Base-by-base conservation (phyloP, 2,329 filamentous ascomycete genomes). In the Diaporthe longicolla region DNA sequence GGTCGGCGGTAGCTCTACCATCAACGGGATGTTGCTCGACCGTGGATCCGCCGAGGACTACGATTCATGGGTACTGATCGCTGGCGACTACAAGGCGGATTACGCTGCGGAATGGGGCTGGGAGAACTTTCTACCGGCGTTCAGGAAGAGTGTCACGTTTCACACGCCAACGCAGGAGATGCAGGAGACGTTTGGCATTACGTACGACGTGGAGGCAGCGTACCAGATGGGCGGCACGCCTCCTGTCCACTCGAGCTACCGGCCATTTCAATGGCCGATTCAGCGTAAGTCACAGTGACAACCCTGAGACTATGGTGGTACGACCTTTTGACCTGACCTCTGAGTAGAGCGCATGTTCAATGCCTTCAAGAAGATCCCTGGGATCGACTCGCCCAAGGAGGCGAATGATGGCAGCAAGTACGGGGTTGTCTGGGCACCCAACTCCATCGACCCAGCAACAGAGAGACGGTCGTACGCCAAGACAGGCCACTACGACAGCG, bases 201-300 rank as follows among this genome's bases (percentile, higher is more conserved):
- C 71, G 50, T 73, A 58, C 48, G 71, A 73, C 19, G 52, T 70
- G 17, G 71, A 73, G 2, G 63, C 63, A 5, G 71, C 71, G 11
- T 73, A 70, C 40, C 63, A 68, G 63, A 68, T 1, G 63, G 71
- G 71, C 32, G 63, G 57, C 19, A 52, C 63, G 19, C 40, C 61
- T 59, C 52, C 61, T 13, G 50, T 73, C 32, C 71, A 73, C 19
- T 66, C 71, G 21, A 73, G 71, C 71, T 73, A 70, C 9, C 63
- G 61, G 45, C 71, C 71, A 11, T 73, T 61, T n/a, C 71, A 73
- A n/a, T 73, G 65, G 63, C 71, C 71, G 3, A 35, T 66, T 43
- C 71, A 73, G 37, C 45, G 57, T 10, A 70, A 73, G 71, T 32
- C 26, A 37, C 24, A 35, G 13, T 32, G 48, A 40, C 48, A 1